Evolutionary conservation across 164 flowering plant genomes (phyloP).

Genomic region (Hamamelis virginiana): DNA sequence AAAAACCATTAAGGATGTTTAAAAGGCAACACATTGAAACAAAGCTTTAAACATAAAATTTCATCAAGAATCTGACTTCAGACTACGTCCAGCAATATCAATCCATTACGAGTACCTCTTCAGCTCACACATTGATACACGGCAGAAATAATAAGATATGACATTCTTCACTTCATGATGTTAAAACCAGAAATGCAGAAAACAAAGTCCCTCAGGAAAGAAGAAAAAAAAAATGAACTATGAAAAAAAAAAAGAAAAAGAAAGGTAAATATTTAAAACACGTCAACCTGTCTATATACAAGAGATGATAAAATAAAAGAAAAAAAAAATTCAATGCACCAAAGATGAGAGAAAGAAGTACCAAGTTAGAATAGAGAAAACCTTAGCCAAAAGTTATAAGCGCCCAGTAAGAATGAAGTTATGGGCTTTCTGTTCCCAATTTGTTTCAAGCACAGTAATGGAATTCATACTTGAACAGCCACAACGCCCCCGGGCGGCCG

Average conservation of each 20-base stretch:
- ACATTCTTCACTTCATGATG: neutral
- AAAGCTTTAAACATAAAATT: neutral
- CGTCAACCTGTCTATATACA: too few relatives aligned
- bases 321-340: neutral
- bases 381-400: neutral
- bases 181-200: neutral
- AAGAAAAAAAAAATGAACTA: neutral
- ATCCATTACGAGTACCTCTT: neutral
- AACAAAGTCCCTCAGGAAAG: neutral
- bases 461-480: neutral
- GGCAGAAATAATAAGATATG: neutral
- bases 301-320: neutral
- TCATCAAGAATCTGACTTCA: neutral
- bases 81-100: neutral
- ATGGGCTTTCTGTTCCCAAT: neutral
- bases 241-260: neutral
- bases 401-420: neutral
- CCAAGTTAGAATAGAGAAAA: neutral
- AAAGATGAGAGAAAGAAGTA: neutral
- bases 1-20: neutral
- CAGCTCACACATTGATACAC: neutral
- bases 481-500: too few relatives aligned
- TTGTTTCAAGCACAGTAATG: neutral
- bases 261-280: too few relatives aligned
- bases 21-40: neutral